Evolutionary conservation across 2,329 filamentous ascomycete species (phyloP).

Genomic region (Exophiala viscosa): DNA sequence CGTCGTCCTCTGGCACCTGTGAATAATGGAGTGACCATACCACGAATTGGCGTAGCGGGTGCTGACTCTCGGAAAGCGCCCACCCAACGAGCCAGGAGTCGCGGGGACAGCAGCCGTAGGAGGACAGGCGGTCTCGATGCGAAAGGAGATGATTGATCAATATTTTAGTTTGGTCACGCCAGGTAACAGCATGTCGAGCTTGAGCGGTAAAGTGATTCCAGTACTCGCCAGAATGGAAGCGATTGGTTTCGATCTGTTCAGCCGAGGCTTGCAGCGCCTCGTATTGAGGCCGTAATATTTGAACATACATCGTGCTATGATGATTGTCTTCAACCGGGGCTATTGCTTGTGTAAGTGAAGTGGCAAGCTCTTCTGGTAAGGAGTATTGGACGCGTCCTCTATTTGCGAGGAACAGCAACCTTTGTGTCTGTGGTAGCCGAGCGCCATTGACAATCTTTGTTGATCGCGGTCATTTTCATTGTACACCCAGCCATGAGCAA

Average conservation of each 20-base stretch:
- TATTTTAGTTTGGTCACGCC: neutral
- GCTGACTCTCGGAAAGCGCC: conserved; percentile 4
- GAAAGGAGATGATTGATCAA: neutral
- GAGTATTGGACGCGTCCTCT: too few species aligned
- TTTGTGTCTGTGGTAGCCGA: too few species aligned
- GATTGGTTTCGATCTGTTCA: neutral
- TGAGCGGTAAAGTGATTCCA: conserved; percentile 1
- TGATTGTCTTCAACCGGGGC: neutral
- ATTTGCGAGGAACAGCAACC: too few species aligned
- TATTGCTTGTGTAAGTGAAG: too few species aligned
- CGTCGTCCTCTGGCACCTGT: neutral
- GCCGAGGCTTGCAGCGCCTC: neutral
- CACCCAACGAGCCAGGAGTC: conserved; percentile 14
- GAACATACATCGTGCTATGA: neutral
- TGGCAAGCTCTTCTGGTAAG: too few species aligned
- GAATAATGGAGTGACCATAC: conserved; percentile 9
- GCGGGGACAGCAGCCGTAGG: neutral
- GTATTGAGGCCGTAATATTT: neutral
- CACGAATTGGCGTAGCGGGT: conserved; percentile 9
- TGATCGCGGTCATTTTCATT: too few species aligned
- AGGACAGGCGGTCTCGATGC: conserved; percentile 6
- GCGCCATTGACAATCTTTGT: too few species aligned
- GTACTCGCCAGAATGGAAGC: neutral
- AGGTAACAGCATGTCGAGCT: neutral
- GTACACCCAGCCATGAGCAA: too few species aligned